Evolutionary conservation across 805 yeast genomes (phyloP), one percentile per base, ranked within the genome.

Genomic region (Cyberlindnera xylosilytica): DNA sequence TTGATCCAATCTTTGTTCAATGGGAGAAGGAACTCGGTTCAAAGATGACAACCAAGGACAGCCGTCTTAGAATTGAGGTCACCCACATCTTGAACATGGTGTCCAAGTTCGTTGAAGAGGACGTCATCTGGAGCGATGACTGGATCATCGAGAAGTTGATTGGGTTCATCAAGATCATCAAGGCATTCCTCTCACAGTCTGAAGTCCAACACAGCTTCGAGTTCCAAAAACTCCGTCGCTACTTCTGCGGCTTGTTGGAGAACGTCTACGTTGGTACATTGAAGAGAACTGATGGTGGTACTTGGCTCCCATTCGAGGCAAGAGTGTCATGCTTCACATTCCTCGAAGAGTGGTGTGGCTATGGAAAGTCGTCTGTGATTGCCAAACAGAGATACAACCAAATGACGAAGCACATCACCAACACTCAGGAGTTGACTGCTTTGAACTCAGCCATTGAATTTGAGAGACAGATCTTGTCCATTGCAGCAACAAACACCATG

Each of bases 291-390:
- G 62, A 64, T 15, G 68, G 74, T 2, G 40, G 53, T 3, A 66
- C 70, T 30, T 81, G 90, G 78, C 68, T 90, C n/a, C 91, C 95
- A 1, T 89, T 90, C 60, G 88, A 83, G 50, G 91, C 89, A 2
- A 70, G 97, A 40, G 79, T 85, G 23, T 83, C 87, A 2, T 85
- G 95, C 47, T 90, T 88, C 65, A 78, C 81, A 35, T 83, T 78
- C 54, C 67, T 93, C 43, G 90, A 86, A 51, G 95, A 87, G 59
- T 93, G 99, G 99, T 89, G 97, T 61, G 96, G 95, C 0, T 79
- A 78, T 62, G 97, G 98, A 3, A 81, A 78, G 39, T 69, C 79
- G 19, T 72, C 78, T 8, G 57, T 69, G 1, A 56, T 81, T 2
- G 76, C 88, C 3, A 79, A 78, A 23, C 84, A 83, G 32, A 69